phyloP scores from a whole-genome alignment of 306 rosid genomes.

The Clitoria ternatea region DNA sequence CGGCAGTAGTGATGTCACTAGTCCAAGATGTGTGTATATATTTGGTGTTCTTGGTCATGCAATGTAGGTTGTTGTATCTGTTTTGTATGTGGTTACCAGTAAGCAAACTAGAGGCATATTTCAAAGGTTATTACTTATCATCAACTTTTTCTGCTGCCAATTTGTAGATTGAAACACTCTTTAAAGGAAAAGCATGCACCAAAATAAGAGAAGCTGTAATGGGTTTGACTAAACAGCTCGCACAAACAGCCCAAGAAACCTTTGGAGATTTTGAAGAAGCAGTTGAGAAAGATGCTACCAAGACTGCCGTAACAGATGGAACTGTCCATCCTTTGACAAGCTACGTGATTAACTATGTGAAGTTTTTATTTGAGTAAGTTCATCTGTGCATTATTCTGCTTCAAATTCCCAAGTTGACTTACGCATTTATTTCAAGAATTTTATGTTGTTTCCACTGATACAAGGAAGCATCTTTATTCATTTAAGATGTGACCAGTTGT shows the following conservation, averaged over 20 bases:
- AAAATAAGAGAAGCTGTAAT: slow-evolving; percentile 68
- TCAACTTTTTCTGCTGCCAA: neutral
- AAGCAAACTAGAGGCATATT: neutral
- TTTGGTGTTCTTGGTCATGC: neutral
- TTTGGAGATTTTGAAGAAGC: slow-evolving; percentile 94
- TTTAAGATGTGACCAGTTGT: neutral
- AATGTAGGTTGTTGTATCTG: neutral
- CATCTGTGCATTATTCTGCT: neutral
- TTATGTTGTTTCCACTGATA: neutral
- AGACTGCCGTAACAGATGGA: slow-evolving; percentile 87
- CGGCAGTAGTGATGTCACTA: neutral
- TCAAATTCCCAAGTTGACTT: neutral
- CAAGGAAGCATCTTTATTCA: neutral
- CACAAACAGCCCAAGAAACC: slow-evolving; percentile 78
- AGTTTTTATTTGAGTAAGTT: slow-evolving; percentile 85
- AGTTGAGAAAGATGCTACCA: slow-evolving; percentile 83
- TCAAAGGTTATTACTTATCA: neutral
- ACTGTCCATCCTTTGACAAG: slow-evolving; percentile 91
- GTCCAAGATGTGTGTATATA: slow-evolving; percentile 7
- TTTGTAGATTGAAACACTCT: slow-evolving; percentile 60
- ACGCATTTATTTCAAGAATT: neutral
- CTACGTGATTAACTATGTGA: slow-evolving; percentile 87
- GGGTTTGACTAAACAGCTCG: slow-evolving; percentile 71
- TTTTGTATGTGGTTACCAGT: neutral
- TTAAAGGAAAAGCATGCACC: slow-evolving; percentile 64